These are phyloP conservation scores for Heterobasidion irregulare DNA, from an alignment of 1,284 basidiomycete species.

Conservation along the genomic window DNA sequence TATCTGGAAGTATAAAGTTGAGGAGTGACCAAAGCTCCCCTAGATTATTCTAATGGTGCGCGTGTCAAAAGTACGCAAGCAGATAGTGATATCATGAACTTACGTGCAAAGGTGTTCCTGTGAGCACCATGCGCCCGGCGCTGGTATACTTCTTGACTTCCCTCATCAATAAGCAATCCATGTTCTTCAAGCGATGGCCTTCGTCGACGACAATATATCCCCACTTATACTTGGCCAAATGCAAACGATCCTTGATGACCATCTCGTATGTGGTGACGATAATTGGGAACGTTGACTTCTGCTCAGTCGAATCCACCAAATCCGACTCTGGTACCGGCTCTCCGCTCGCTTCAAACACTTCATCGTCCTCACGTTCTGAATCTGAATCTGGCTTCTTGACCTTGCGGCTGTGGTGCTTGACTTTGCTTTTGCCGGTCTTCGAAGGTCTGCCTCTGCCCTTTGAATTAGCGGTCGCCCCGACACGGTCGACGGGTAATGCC, in stretches of 20 bases:
- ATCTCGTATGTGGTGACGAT: conserved; percentile 93
- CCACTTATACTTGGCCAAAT: conserved; percentile 70
- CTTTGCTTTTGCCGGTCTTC: conserved; percentile 12
- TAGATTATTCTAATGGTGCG: conserved; percentile 67
- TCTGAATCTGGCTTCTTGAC: background rate
- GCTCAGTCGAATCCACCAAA: conserved; percentile 12
- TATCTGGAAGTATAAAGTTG: conserved; percentile 89
- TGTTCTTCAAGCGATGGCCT: conserved; percentile 90
- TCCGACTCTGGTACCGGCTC: conserved; percentile 1
- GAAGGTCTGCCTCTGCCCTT: background rate
- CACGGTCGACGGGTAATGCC: conserved; percentile 15
- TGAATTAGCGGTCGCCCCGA: background rate
- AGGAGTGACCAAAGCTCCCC: conserved; percentile 91
- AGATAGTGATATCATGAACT: background rate
- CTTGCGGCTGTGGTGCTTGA: background rate
- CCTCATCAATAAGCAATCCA: conserved; percentile 83
- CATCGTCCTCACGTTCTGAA: conserved; percentile 6
- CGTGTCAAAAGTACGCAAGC: background rate
- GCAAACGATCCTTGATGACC: conserved; percentile 74
- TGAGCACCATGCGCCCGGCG: conserved; percentile 86
- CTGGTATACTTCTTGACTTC: conserved; percentile 87
- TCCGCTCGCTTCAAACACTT: conserved; percentile 3
- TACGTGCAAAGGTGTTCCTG: conserved; percentile 89
- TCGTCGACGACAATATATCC: conserved; percentile 96
- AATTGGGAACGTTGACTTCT: conserved; percentile 54